phyloP scores from a whole-genome alignment of 176 grass and related monocot species.

The Pharus latifolius region DNA sequence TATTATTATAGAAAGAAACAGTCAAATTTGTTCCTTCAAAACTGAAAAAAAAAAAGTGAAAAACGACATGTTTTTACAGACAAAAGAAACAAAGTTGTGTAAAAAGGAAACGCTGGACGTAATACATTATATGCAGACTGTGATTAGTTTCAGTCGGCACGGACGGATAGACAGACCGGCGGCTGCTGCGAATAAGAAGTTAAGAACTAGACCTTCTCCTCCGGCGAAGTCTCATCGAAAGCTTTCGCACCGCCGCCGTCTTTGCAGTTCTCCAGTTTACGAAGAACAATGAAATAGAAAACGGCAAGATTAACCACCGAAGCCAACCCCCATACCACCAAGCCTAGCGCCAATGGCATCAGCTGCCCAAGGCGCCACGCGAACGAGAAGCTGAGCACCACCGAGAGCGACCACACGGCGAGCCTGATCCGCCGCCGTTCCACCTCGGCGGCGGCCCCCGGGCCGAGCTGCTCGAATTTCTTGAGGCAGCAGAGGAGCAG shows the following conservation, averaged over 20 bases:
- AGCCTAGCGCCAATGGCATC: constrained; percentile 8
- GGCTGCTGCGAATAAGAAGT: too few relatives aligned
- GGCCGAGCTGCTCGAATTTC: neutral
- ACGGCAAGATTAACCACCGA: neutral
- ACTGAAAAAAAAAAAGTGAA: too few relatives aligned
- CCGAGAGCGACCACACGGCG: neutral
- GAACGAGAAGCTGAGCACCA: neutral
- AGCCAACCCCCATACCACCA: neutral
- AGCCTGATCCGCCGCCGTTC: neutral
- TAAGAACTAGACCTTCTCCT: constrained; percentile 8
- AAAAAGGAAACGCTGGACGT: too few relatives aligned
- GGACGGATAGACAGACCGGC: too few relatives aligned
- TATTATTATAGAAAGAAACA: too few relatives aligned
- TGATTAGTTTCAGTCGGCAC: too few relatives aligned
- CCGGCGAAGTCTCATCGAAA: neutral
- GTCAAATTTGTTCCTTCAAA: too few relatives aligned
- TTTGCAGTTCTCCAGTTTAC: neutral
- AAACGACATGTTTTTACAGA: too few relatives aligned
- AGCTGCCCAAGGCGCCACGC: neutral
- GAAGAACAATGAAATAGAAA: neutral
- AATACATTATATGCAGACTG: too few relatives aligned
- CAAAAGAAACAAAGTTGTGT: too few relatives aligned
- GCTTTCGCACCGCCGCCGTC: neutral
- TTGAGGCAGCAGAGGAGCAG: neutral
- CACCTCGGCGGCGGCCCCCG: neutral